Evolutionary conservation across 164 flowering plant species (phyloP).

Genomic region (Magnolia kwangsiensis): DNA sequence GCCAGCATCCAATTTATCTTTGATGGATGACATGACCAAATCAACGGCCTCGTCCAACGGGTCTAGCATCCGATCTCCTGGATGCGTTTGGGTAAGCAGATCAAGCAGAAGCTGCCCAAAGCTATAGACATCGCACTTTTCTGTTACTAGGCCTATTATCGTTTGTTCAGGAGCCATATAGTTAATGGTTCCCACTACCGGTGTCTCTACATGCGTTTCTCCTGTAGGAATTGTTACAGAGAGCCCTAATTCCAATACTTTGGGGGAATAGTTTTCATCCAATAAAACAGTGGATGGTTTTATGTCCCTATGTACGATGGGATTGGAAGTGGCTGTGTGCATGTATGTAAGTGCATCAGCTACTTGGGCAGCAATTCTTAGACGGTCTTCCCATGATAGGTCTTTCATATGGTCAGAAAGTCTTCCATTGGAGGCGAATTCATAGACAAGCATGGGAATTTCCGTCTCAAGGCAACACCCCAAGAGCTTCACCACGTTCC

Average conservation of each 20-base stretch:
- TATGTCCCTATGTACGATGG: too few relatives aligned
- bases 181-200: background rate
- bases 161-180: background rate
- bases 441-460: background rate
- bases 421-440: background rate
- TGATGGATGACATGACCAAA: background rate
- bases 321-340: constrained; percentile 44
- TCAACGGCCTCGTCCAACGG: constrained; percentile 9
- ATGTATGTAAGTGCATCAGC: constrained; percentile 44
- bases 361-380: constrained; percentile 42
- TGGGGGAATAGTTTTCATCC: constrained; percentile 40
- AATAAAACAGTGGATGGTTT: constrained; percentile 45
- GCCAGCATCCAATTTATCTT: background rate
- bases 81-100: constrained; percentile 23
- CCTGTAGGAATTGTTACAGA: background rate
- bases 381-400: constrained; percentile 44
- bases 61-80: too few relatives aligned
- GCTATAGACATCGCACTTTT: constrained; percentile 33
- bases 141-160: background rate
- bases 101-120: constrained; percentile 49
- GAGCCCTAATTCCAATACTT: constrained; percentile 32
- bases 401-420: background rate
- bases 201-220: background rate
- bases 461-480: background rate
- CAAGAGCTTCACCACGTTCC: constrained; percentile 1